Conservation (phyloP, 768 basidiomycete species). For the Phylloporus sp. region DNA sequence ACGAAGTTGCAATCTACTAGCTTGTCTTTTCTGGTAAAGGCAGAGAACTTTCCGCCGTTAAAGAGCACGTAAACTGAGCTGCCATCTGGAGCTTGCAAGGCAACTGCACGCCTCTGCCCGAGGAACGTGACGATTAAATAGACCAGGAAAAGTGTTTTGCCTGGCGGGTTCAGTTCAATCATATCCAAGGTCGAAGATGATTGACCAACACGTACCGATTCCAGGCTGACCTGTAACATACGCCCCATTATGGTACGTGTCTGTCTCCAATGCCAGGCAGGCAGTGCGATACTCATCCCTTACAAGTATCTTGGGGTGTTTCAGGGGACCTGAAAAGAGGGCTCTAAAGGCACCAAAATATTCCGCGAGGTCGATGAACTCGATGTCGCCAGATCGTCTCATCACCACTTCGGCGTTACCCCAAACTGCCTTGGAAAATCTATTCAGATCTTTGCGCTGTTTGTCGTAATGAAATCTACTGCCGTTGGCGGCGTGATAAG, state of each 20-base stretch:
- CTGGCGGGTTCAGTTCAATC: neutral
- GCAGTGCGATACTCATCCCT: neutral
- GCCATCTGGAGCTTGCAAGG: neutral
- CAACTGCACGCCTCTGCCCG: neutral
- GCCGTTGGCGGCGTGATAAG: too few relatives aligned
- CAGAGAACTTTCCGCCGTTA: neutral
- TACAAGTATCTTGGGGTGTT: neutral
- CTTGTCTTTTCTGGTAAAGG: too few relatives aligned
- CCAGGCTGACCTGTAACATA: constrained; percentile 5
- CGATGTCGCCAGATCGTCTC: neutral
- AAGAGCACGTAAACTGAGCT: neutral
- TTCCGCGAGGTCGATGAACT: neutral
- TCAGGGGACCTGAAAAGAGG: neutral
- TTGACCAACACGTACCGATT: neutral
- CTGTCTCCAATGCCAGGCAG: neutral
- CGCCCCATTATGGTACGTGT: neutral
- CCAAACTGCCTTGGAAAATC: neutral
- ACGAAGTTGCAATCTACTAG: neutral
- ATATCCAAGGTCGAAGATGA: neutral
- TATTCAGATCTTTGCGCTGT: too few relatives aligned
- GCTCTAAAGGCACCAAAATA: neutral
- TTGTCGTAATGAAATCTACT: too few relatives aligned
- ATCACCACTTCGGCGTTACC: neutral
- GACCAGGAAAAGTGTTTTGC: neutral
- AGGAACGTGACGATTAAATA: neutral